These are phyloP conservation scores for Pseudonitzschia pungens DNA, from an alignment of 108 stramenopile species.

Conservation along the genomic window DNA sequence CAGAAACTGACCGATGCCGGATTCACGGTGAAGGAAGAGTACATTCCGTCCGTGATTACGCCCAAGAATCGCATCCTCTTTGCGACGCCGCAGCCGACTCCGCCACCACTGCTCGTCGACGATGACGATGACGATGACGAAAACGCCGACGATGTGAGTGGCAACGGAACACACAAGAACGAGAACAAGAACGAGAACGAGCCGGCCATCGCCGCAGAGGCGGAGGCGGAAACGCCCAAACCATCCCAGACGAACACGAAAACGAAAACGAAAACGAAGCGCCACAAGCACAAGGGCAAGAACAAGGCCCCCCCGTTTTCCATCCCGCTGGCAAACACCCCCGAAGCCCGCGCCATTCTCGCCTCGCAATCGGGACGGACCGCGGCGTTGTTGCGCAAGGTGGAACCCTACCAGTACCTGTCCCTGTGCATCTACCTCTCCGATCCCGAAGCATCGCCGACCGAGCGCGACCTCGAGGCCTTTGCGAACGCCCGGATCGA, in stretches of 20 bases:
- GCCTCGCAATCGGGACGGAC: slow-evolving; percentile 32
- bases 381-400: slow-evolving; percentile 46
- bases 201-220: neutral
- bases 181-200: neutral
- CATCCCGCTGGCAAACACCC: slow-evolving; percentile 49
- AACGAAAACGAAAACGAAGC: neutral
- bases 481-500: neutral
- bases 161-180: too few species aligned
- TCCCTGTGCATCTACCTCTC: slow-evolving; percentile 45
- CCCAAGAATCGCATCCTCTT: slow-evolving; percentile 61
- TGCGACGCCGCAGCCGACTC: slow-evolving; percentile 43
- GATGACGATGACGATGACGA: neutral
- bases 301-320: slow-evolving; percentile 27
- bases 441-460: slow-evolving; percentile 15
- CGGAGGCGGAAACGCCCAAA: too few species aligned
- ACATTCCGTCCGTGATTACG: slow-evolving; percentile 54
- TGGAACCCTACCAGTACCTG: slow-evolving; percentile 32
- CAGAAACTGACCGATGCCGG: slow-evolving; percentile 47
- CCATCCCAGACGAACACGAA: too few species aligned
- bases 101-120: neutral
- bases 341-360: slow-evolving; percentile 17
- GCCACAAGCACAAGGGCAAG: neutral
- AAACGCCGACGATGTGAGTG: too few species aligned
- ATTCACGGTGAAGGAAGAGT: slow-evolving; percentile 37
- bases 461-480: neutral